Conservation (phyloP, 129 eudicot species). For the Chrysanthemum lavandulifolium region DNA sequence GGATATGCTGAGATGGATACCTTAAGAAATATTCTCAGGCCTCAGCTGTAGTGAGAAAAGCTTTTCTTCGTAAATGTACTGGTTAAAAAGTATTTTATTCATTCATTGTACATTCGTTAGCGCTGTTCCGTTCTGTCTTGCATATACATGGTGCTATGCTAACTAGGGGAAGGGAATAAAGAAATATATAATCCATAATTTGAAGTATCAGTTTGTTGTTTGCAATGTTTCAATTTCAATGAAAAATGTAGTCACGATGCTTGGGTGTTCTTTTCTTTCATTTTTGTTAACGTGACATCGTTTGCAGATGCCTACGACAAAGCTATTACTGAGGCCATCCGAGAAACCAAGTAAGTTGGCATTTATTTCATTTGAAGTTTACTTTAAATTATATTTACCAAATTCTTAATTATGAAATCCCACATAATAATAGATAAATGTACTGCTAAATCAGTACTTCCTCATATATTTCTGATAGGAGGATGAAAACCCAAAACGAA, state of each 20-base stretch:
- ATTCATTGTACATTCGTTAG: not conserved
- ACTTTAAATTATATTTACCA: not conserved
- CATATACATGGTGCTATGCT: not conserved
- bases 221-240: constrained; percentile 2
- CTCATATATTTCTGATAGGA: constrained; percentile 34
- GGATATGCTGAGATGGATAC: not conserved
- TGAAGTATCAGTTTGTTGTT: not conserved
- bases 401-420: not conserved
- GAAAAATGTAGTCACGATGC: not conserved
- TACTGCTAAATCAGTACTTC: constrained; percentile 10
- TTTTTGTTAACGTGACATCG: not conserved
- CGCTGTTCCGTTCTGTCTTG: not conserved
- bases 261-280: not conserved
- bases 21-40: not conserved
- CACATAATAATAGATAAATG: not conserved
- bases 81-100: not conserved
- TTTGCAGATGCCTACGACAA: constrained; percentile 73
- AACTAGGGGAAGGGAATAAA: not conserved
- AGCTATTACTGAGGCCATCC: constrained; percentile 65
- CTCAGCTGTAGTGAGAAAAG: constrained; percentile 2
- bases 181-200: not conserved
- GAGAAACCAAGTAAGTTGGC: constrained; percentile 49
- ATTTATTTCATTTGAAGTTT: constrained; percentile 6
- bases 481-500: constrained; percentile 48
- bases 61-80: constrained; percentile 14